These are phyloP conservation scores for Starmerella tilneyi DNA, from an alignment of 805 yeast species.

Conservation along the genomic window DNA sequence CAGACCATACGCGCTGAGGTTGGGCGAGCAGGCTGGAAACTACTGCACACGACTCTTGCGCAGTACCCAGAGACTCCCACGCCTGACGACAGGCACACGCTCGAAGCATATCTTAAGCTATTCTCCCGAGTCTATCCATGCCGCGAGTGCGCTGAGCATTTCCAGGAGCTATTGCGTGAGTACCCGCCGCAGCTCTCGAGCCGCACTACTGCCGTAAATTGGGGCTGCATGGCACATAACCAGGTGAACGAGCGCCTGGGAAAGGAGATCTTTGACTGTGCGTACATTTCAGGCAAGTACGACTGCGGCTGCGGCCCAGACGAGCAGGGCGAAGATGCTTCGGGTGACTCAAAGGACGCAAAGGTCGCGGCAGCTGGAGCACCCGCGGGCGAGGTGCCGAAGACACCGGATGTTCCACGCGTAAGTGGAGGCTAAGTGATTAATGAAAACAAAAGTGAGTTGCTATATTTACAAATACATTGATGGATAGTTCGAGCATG, in stretches of 20 bases:
- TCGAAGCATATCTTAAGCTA: slow-evolving; percentile 52
- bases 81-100: slow-evolving; percentile 48
- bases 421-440: neutral
- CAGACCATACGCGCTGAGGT: slow-evolving; percentile 70
- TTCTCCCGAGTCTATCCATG: slow-evolving; percentile 94
- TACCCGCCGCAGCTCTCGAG: slow-evolving; percentile 78
- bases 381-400: neutral
- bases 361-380: neutral
- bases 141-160: slow-evolving; percentile 93
- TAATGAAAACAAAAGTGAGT: neutral
- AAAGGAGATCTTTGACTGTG: slow-evolving; percentile 73
- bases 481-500: neutral
- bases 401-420: neutral
- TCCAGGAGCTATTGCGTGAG: slow-evolving; percentile 53
- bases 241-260: slow-evolving; percentile 63
- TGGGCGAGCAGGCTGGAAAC: slow-evolving; percentile 85
- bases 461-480: neutral
- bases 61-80: slow-evolving; percentile 82
- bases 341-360: slow-evolving; percentile 14
- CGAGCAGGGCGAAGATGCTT: slow-evolving; percentile 48
- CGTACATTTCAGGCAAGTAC: slow-evolving; percentile 74
- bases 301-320: slow-evolving; percentile 83
- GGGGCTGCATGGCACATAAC: slow-evolving; percentile 95
- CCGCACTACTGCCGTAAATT: slow-evolving; percentile 72
- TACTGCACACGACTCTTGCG: slow-evolving; percentile 84